Base-by-base conservation (phyloP, 108 stramenopile species). In the Nannochloropsis granulata region DNA sequence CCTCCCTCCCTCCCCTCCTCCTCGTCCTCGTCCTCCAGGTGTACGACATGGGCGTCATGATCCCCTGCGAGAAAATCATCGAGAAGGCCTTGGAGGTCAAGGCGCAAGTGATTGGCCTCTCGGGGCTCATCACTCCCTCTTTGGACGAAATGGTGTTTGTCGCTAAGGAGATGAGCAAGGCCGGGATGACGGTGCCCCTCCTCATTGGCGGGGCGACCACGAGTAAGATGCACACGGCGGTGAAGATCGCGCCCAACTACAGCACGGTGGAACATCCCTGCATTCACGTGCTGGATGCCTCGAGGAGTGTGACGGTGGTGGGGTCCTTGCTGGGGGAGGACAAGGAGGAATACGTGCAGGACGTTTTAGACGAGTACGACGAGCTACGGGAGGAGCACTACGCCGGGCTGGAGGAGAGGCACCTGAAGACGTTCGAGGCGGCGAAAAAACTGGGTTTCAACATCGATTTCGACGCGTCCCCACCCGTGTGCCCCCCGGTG, bases 91-190 rank as follows among this genome's bases (percentile, higher is more conserved):
- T 92, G 82, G 95, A 98, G 84, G 81, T 85, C 86, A 91, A 97
- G 81, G 95, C 96, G 21, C 97, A 99, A 84, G 94, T 97, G 5
- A 94, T 99, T 88, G 99, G 99, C 84, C 91, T 99, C 13, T 98
- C 97, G 16, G 99, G 99, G 43, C 91, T 99, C 81, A 99, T 99
- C 88, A 99, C 99, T 21, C 99, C 99, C 23, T 97, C 96, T 9
- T 88, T 99, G 13, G 99, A 99, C 89, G 99, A 99, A 92, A 99
- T 99, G 99, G 99, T 99, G 82, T 93, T 91, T 34, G 98, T 98
- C 81, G 99, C 99, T 23, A 97, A 97, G 91, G 95, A 98, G 91
- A 93, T 99, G 92, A 88, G 93, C 0, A 97, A 97, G 92, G 92
- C 90, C 42, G 96, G 96, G 25, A 94, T 93, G 91, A 97, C 93